Evolutionary conservation across 345 rosid genomes (phyloP), one percentile per base, ranked within the genome.

Genomic region (Toxicodendron radicans): DNA sequence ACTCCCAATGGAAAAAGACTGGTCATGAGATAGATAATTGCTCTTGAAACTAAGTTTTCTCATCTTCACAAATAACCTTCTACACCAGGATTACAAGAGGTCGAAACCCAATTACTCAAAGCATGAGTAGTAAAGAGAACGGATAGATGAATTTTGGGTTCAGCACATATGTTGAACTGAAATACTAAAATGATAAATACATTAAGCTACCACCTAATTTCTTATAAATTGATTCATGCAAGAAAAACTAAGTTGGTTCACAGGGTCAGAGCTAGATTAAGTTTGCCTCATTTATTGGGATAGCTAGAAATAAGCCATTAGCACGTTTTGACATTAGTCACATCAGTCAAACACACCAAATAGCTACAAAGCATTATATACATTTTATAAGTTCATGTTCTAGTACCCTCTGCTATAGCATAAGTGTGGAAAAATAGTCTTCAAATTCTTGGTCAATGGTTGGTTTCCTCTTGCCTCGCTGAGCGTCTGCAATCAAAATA

Each of bases 381-480:
- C 64, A 73, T 23, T 21, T 64, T 24, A 52, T 11, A 12, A 21
- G 23, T 56, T 11, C 27, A 64, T 41, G 53, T 35, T 30, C 70
- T 14, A 41, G 14, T 16, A 41, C n/a, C 66, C 58, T 76, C 79
- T 18, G 27, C 85, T 84, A 90, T 70, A 95, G 73, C 97, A 92
- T 87, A 57, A 95, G 88, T 76, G 2, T 83, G 27, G 99, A 91
- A 83, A 95, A 95, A 79, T 91, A 89, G 76, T 88, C 86, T 85
- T 95, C 97, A 41, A 92, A 92, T 76, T 95, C 99, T 85, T 87
- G 91, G 87, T 95, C 99, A 73, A 92, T 95, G 10, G 95, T 95
- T 5, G 92, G 97, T 76, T 87, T 91, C 75, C 88, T 81, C 27
- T 58, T 32, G 23, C 11, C 75, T 46, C 74, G 49, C 75, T n/a